Percentiles rank a stretch among this genome's conserved stretches.
These are phyloP conservation scores for Aquilaria yunnanensis DNA, from an alignment of 345 rosid genomes.

Conservation along the genomic window DNA sequence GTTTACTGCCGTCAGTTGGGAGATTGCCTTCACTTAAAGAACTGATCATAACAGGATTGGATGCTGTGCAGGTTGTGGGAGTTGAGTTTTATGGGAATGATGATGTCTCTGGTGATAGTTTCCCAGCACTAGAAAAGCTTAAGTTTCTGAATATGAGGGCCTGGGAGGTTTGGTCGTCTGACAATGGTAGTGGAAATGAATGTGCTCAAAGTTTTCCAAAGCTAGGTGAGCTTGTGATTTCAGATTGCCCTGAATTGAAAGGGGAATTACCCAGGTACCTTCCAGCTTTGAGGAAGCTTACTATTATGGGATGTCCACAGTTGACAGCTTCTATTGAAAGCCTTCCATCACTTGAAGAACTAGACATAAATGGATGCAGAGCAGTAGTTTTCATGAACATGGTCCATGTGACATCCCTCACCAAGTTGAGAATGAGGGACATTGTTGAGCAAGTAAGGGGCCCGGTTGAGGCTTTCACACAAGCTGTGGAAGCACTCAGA, in stretches of 20 bases:
- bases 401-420: slow-evolving; percentile 1
- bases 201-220: background rate
- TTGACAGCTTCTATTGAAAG: background rate
- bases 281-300: background rate
- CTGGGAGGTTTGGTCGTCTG: slow-evolving; percentile 11
- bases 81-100: too few species aligned
- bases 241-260: slow-evolving; percentile 5
- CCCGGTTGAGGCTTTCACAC: background rate
- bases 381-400: background rate
- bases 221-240: background rate
- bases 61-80: too few species aligned
- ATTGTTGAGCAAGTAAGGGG: background rate
- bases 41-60: too few species aligned
- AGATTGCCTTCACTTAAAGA: too few species aligned
- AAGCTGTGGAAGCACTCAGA: slow-evolving; percentile 3
- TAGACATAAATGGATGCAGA: background rate
- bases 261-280: background rate
- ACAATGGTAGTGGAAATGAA: too few species aligned
- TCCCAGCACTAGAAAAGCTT: slow-evolving; percentile 13
- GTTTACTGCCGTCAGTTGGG: background rate
- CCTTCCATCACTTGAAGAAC: background rate
- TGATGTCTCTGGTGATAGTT: background rate
- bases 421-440: slow-evolving; percentile 7
- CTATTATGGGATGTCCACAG: slow-evolving; percentile 6
- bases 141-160: slow-evolving; percentile 12